phyloP scores from a whole-genome alignment of 179 eudicot genomes.

The Spergularia azorica region DNA sequence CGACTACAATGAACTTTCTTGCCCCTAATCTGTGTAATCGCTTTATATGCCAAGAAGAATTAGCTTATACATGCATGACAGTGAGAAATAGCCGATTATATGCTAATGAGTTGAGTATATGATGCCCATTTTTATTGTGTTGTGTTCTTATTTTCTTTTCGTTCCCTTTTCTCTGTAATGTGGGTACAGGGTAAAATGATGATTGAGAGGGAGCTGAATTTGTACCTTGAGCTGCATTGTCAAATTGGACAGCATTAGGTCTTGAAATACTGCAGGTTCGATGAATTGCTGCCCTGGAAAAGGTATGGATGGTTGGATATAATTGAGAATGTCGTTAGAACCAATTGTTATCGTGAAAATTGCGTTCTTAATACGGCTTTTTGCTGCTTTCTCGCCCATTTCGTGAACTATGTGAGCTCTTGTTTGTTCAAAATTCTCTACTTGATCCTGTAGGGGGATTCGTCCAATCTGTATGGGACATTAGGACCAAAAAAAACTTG shows the following conservation, averaged over 20 bases:
- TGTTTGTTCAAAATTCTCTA: conserved; percentile 46
- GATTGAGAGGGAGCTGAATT: not conserved
- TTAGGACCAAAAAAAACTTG: not conserved
- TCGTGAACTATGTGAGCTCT: conserved; percentile 38
- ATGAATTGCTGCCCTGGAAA: conserved; percentile 34
- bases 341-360: conserved; percentile 58
- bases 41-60: conserved; percentile 32
- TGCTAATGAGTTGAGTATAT: not conserved
- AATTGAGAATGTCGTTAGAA: conserved; percentile 58
- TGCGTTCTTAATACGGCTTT: conserved; percentile 28
- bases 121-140: not conserved
- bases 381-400: conserved; percentile 44
- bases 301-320: conserved; percentile 48
- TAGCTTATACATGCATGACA: not conserved
- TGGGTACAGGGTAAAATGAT: not conserved
- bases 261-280: conserved; percentile 46
- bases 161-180: not conserved
- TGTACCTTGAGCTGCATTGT: conserved; percentile 59
- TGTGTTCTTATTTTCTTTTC: not conserved
- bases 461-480: conserved; percentile 46
- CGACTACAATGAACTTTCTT: conserved; percentile 50
- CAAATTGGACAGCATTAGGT: conserved; percentile 56
- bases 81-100: too few relatives aligned
- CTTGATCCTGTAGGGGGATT: conserved; percentile 50
- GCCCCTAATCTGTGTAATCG: conserved; percentile 53